Evolutionary conservation across 768 basidiomycete genomes (phyloP).

Genomic region (Agaricus bisporus): DNA sequence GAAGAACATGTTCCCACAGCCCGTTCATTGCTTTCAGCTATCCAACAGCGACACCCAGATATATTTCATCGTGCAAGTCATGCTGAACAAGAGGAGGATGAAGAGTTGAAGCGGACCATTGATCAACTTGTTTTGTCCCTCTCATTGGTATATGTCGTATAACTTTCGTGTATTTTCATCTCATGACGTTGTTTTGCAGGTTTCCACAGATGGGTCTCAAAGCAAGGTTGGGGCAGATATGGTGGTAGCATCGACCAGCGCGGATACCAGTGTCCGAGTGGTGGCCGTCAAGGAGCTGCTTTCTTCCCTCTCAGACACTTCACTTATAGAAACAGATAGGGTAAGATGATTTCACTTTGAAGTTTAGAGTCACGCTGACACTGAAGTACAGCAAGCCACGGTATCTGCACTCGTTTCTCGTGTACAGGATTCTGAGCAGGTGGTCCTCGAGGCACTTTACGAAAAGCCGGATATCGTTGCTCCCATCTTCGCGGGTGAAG

Average conservation of each 20-base stretch:
- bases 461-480: constrained; percentile 38
- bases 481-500: constrained; percentile 35
- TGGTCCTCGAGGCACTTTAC: constrained; percentile 69
- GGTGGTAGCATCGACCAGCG: constrained; percentile 52
- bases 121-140: constrained; percentile 56
- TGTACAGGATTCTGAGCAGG: constrained; percentile 53
- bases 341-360: constrained; percentile 25
- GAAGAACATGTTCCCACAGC: constrained; percentile 19
- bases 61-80: constrained; percentile 39
- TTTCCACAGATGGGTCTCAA: background rate
- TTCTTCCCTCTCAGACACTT: constrained; percentile 22
- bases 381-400: constrained; percentile 41
- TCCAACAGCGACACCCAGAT: constrained; percentile 62
- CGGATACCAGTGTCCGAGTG: constrained; percentile 54
- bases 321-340: constrained; percentile 31
- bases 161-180: background rate
- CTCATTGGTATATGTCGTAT: constrained; percentile 39
- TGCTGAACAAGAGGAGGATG: constrained; percentile 26
- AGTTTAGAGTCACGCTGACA: background rate
- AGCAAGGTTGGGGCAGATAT: constrained; percentile 26
- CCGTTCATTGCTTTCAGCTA: constrained; percentile 41
- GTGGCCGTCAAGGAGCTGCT: constrained; percentile 56
- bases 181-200: background rate
- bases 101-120: constrained; percentile 32
- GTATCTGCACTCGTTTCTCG: constrained; percentile 63